Evolutionary conservation across 768 basidiomycete genomes (phyloP).

Genomic region (Chalciporus piperatus): DNA sequence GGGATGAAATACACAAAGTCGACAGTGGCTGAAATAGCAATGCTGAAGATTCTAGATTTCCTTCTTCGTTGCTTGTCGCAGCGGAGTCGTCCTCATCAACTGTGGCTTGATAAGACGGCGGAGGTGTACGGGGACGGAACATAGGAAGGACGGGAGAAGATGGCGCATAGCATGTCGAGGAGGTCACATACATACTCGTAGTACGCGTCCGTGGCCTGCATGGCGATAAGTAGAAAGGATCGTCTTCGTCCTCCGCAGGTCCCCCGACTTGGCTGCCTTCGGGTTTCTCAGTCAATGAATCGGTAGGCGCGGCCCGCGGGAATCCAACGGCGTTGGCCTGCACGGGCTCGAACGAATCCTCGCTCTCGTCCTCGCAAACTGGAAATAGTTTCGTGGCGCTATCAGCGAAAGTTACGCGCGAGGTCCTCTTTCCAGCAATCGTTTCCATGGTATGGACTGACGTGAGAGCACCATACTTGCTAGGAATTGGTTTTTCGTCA

Average conservation of each 20-base stretch:
- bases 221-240: constrained; percentile 24
- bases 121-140: constrained; percentile 25
- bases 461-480: constrained; percentile 19
- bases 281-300: constrained; percentile 1
- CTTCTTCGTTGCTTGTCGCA: constrained; percentile 1
- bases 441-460: constrained; percentile 13
- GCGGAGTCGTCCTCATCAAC: background rate
- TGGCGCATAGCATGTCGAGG: constrained; percentile 5
- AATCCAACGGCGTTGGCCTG: constrained; percentile 19
- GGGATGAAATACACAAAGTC: constrained; percentile 6
- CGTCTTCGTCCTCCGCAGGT: constrained; percentile 18
- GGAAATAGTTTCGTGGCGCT: constrained; percentile 26
- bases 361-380: constrained; percentile 30
- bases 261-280: background rate
- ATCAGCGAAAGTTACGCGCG: constrained; percentile 18
- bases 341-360: constrained; percentile 32
- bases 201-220: constrained; percentile 26
- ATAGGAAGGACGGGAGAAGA: constrained; percentile 15
- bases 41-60: constrained; percentile 21
- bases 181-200: constrained; percentile 24
- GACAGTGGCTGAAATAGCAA: constrained; percentile 30
- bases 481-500: constrained; percentile 21
- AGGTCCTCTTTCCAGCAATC: constrained; percentile 12
- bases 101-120: constrained; percentile 22
- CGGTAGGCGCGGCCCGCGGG: constrained; percentile 10